A percentile compares a stretch with the other conserved stretches of the same genome.
phyloP scores from a whole-genome alignment of 495 filamentous ascomycete species.

The Penicillium pancosmium region DNA sequence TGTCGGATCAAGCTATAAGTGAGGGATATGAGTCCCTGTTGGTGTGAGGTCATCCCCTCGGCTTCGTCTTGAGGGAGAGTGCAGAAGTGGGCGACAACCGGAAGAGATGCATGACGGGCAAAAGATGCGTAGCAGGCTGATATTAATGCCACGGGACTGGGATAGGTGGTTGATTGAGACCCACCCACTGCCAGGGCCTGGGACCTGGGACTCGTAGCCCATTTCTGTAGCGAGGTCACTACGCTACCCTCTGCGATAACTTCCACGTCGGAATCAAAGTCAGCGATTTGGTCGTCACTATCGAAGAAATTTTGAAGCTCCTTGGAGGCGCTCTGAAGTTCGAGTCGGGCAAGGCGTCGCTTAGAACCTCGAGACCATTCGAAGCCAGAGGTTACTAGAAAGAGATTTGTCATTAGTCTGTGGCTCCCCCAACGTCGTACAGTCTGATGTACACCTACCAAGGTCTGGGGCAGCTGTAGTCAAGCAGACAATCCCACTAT shows the following conservation, averaged over 20 bases:
- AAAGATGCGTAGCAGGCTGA: slow-evolving; percentile 42
- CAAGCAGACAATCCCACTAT: slow-evolving; percentile 38
- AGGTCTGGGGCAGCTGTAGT: slow-evolving; percentile 39
- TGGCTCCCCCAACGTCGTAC: neutral
- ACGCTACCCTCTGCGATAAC: slow-evolving; percentile 38
- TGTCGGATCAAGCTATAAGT: slow-evolving; percentile 54
- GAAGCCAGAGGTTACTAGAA: slow-evolving; percentile 32
- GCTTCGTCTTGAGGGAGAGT: slow-evolving; percentile 30
- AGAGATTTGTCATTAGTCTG: neutral
- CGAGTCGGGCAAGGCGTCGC: slow-evolving; percentile 43
- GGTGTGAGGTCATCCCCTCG: slow-evolving; percentile 31
- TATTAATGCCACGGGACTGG: slow-evolving; percentile 39
- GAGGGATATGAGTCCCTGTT: slow-evolving; percentile 45
- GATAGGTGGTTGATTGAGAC: slow-evolving; percentile 27
- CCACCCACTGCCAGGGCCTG: slow-evolving; percentile 46
- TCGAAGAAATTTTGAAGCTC: slow-evolving; percentile 49
- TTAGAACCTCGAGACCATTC: slow-evolving; percentile 39
- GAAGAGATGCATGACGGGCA: slow-evolving; percentile 40
- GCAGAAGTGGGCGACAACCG: slow-evolving; percentile 49
- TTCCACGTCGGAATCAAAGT: slow-evolving; percentile 36
- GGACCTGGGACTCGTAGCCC: slow-evolving; percentile 39
- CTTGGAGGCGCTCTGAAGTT: slow-evolving; percentile 45
- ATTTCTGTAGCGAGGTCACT: slow-evolving; percentile 40
- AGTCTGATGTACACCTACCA: slow-evolving; percentile 29
- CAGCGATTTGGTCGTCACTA: slow-evolving; percentile 40